Evolutionary conservation across 1,139 yeast species (phyloP).

Genomic region (Candida sojae): DNA sequence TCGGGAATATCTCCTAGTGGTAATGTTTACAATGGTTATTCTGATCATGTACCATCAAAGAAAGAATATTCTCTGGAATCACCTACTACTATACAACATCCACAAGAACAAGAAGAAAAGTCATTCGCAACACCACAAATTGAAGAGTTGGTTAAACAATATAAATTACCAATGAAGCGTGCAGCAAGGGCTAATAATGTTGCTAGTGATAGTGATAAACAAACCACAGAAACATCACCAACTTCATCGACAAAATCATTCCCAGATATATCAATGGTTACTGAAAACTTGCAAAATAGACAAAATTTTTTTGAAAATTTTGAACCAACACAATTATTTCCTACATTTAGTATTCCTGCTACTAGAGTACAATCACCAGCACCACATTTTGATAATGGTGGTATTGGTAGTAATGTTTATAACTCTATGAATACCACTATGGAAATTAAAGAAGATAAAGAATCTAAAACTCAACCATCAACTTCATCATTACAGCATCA

Average conservation of each 20-base stretch:
- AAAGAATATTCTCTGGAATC: background rate
- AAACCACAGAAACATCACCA: slow-evolving; percentile 34
- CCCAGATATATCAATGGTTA: slow-evolving; percentile 50
- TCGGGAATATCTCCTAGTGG: slow-evolving; percentile 38
- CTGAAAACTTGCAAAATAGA: slow-evolving; percentile 44
- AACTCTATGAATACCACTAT: slow-evolving; percentile 7
- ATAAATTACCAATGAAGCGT: slow-evolving; percentile 17
- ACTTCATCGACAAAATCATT: slow-evolving; percentile 41
- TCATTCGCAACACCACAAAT: slow-evolving; percentile 19
- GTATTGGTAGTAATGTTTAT: slow-evolving; percentile 19
- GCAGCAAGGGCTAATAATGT: slow-evolving; percentile 7
- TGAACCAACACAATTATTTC: slow-evolving; percentile 53
- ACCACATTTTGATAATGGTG: slow-evolving; percentile 6
- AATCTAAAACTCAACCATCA: background rate
- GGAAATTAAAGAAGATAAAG: background rate
- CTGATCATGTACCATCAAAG: slow-evolving; percentile 10
- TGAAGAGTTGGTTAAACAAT: slow-evolving; percentile 35
- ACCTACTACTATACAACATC: slow-evolving; percentile 4
- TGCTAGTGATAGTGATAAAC: slow-evolving; percentile 12
- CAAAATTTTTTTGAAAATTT: slow-evolving; percentile 47
- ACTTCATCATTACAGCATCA: background rate
- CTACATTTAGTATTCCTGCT: slow-evolving; percentile 39
- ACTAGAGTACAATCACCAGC: slow-evolving; percentile 42
- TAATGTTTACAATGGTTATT: slow-evolving; percentile 18
- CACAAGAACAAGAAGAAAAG: slow-evolving; percentile 6